A percentile compares a stretch with the other conserved stretches of the same genome.
phyloP scores from a whole-genome alignment of 495 filamentous ascomycete species.

The Hypomontagnella monticulosa region DNA sequence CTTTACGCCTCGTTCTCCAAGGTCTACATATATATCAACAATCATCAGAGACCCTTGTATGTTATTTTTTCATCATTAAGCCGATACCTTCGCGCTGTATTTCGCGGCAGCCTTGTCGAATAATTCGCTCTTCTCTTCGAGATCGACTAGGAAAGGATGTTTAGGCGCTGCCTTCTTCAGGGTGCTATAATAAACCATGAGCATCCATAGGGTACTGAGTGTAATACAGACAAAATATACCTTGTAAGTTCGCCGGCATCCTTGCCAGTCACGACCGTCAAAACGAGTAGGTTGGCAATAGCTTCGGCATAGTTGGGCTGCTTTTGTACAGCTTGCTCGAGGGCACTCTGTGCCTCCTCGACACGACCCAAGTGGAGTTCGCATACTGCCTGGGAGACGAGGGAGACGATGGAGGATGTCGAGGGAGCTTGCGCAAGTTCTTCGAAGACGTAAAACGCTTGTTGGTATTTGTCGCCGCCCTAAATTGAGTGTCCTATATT shows the following conservation, averaged over 20 bases:
- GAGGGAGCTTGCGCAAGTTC: slow-evolving; percentile 89
- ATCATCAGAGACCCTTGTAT: not conserved
- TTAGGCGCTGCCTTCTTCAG: slow-evolving; percentile 66
- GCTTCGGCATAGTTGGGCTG: slow-evolving; percentile 75
- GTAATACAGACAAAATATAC: slow-evolving; percentile 54
- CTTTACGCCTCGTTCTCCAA: slow-evolving; percentile 11
- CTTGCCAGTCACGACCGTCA: slow-evolving; percentile 79
- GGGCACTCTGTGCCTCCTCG: slow-evolving; percentile 87
- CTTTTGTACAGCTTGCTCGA: slow-evolving; percentile 80
- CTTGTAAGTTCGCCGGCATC: slow-evolving; percentile 66
- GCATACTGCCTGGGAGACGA: slow-evolving; percentile 88
- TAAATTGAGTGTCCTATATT: slow-evolving; percentile 44
- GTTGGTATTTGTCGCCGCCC: slow-evolving; percentile 97
- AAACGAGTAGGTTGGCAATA: slow-evolving; percentile 82
- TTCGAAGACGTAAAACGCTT: slow-evolving; percentile 97
- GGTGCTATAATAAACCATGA: slow-evolving; percentile 53
- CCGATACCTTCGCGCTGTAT: slow-evolving; percentile 76
- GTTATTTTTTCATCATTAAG: slow-evolving; percentile 47
- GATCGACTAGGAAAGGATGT: slow-evolving; percentile 72
- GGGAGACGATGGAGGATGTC: slow-evolving; percentile 70
- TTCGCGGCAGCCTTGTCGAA: slow-evolving; percentile 85
- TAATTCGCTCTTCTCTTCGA: slow-evolving; percentile 77
- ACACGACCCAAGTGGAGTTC: slow-evolving; percentile 91
- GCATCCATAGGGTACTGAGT: slow-evolving; percentile 21
- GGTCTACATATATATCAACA: slow-evolving; percentile 28